Base-by-base conservation (phyloP, 2,329 filamentous ascomycete genomes). In the Penicillium decumbens region DNA sequence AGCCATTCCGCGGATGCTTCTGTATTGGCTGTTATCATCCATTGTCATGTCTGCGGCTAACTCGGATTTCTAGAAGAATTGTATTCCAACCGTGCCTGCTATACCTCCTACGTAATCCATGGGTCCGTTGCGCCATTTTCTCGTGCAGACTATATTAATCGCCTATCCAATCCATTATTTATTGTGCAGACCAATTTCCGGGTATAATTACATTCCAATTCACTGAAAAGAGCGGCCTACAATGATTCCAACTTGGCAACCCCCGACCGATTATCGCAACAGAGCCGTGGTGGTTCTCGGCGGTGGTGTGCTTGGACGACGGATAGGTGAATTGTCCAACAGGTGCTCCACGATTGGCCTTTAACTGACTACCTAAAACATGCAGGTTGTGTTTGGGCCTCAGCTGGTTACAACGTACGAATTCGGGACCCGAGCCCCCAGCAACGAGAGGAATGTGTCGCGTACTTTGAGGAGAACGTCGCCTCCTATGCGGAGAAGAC, bases 261-360 rank as follows among this genome's bases (percentile, higher is more conserved):
- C 58, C 41, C 63, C 65, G 1, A 44, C 45, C 4, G 50, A 63
- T 43, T 67, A 71, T 51, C 53, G 63, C 3, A 58, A 59, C 2
- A 70, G 72, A 3, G 70, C 72, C 4, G 70, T 75, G 3, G 61
- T 66, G 5, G 58, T 75, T n/a, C 59, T 74, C 20, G 72, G 72
- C 1, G 71, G 68, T 2, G 72, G 72, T 9, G 69, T 72, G 23
- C 62, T 74, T 1, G 72, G 72, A 30, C 64, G 70, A 9, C 69
- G 72, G 6, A 60, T 74, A 3, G 72, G 69, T 57, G 53, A 59
- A 13, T 42, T 28, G 5, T 38, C 9, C 9, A 33, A 12, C 3
- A 20, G 1, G 33, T 29, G 15, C 2, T 12, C 8, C 12, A 23
- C n/a, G 2, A 12, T 10, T 10, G 23, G 3, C 4, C 24, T 9